Evolutionary conservation across 495 filamentous ascomycete genomes (phyloP), one percentile per base, ranked within the genome.

Genomic region (Penicillium cosmopolitanum): DNA sequence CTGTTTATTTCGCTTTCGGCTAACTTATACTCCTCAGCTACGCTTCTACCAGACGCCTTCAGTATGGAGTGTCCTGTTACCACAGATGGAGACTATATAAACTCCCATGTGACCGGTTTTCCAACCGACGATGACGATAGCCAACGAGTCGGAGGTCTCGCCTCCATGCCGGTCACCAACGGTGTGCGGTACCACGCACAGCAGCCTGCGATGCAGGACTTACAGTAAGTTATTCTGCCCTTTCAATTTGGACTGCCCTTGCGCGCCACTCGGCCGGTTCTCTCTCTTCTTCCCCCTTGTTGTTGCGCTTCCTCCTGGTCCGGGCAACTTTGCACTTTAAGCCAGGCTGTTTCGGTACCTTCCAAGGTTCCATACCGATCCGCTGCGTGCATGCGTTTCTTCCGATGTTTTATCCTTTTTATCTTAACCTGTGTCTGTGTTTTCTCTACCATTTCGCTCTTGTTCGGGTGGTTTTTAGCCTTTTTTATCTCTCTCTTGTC

Each of bases 171-270:
- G 67, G 73, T 71, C 62, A 76, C 71, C 69, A 80, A 77, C 74
- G 73, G 75, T 68, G 66, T 78, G 65, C 68, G 73, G 65, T 81
- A 79, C 74, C 75, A 71, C 66, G 66, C 75, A 70, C 75, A 75
- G 63, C 71, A 72, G 61, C 60, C 74, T 76, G 69, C 66, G 53
- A 64, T 77, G 72, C 76, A 80, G 55, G 77, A 79, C 70, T 68
- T 78, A 65, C 69, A 75, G 79, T 82, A 80, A 73, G 79, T 81
- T 67, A 53, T 73, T 69, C 38, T 60, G 33, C 46, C 51, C 66
- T 78, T 78, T 73, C 51, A 71, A 74, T 76, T 56, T 53, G 60
- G 70, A 67, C 75, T 67, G 60, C 57, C 64, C 68, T 74, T 65
- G 66, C 73, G 57, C 71, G 72, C 68, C 68, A 72, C 64, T 70